Conservation (phyloP, 1,139 yeast genomes). For the Protomyces pachydermus region DNA sequence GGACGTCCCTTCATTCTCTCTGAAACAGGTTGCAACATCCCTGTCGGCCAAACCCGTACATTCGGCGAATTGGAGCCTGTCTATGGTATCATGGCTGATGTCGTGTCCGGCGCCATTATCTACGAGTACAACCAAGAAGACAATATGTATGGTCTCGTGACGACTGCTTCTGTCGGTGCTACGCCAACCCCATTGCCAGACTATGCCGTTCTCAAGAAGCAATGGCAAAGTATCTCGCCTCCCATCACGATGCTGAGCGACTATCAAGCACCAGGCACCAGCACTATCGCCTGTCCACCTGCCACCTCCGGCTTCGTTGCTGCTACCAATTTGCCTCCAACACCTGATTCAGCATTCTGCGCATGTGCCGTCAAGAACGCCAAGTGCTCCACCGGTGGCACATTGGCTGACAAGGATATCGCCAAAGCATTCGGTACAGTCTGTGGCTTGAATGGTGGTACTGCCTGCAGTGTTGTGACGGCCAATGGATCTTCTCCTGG, state of each 20-base stretch:
- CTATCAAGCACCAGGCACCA: slow-evolving; percentile 41
- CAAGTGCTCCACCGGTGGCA: slow-evolving; percentile 48
- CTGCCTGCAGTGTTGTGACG: slow-evolving; percentile 48
- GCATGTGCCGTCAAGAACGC: slow-evolving; percentile 51
- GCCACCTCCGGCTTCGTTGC: slow-evolving; percentile 46
- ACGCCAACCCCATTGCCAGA: slow-evolving; percentile 50
- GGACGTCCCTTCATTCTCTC: slow-evolving; percentile 80
- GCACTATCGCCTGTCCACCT: slow-evolving; percentile 37
- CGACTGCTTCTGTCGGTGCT: slow-evolving; percentile 43
- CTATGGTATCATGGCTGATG: slow-evolving; percentile 73
- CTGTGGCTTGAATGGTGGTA: slow-evolving; percentile 44
- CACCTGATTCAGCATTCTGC: slow-evolving; percentile 55
- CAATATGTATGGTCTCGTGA: slow-evolving; percentile 80
- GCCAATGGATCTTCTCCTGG: slow-evolving; percentile 49
- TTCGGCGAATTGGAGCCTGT: slow-evolving; percentile 74
- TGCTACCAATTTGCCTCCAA: slow-evolving; percentile 45
- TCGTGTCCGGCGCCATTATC: slow-evolving; percentile 87
- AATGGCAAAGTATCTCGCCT: slow-evolving; percentile 45
- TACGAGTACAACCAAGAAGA: slow-evolving; percentile 88
- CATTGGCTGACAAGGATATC: slow-evolving; percentile 39
- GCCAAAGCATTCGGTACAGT: slow-evolving; percentile 45
- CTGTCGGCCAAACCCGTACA: slow-evolving; percentile 63
- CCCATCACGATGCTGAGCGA: slow-evolving; percentile 48
- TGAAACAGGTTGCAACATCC: slow-evolving; percentile 82
- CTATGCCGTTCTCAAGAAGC: slow-evolving; percentile 52